These are phyloP conservation scores for Podospora conica DNA, from an alignment of 495 filamentous ascomycete species.

Conservation along the genomic window DNA sequence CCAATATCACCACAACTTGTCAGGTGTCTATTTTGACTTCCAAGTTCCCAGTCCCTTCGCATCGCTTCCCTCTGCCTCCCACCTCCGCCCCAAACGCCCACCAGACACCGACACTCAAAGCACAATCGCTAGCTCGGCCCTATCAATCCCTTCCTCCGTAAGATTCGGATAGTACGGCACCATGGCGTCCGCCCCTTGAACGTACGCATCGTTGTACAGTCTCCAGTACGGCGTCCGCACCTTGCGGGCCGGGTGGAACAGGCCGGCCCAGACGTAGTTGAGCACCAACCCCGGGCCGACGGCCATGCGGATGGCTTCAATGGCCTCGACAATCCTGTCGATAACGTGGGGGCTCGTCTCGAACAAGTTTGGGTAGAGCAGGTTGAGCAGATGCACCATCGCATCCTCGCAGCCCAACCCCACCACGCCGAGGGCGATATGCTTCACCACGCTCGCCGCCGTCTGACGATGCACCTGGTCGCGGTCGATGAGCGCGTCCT, in stretches of 20 bases:
- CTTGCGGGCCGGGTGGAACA: conserved; percentile 95
- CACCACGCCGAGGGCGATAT: conserved; percentile 91
- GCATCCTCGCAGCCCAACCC: conserved; percentile 98
- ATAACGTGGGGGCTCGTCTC: conserved; percentile 99
- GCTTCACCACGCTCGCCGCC: conserved; percentile 92
- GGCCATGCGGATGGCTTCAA: conserved; percentile 92
- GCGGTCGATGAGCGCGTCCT: conserved; percentile 95
- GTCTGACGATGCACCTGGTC: conserved; percentile 99
- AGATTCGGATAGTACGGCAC: conserved; percentile 90
- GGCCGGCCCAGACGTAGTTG: conserved; percentile 96
- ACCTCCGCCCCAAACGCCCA: background rate
- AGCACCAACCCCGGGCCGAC: conserved; percentile 85
- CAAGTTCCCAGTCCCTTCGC: background rate
- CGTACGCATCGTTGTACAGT: conserved; percentile 95
- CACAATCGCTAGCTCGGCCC: conserved; percentile 77
- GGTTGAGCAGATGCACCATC: conserved; percentile 94
- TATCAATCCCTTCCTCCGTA: conserved; percentile 65
- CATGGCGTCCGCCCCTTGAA: conserved; percentile 87
- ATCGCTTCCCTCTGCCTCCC: background rate
- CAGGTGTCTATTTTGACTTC: background rate
- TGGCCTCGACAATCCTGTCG: conserved; percentile 92
- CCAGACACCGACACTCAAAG: conserved; percentile 45
- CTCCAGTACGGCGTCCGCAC: conserved; percentile 91
- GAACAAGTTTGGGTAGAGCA: conserved; percentile 95
- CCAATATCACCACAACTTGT: background rate